Evolutionary conservation across 2,329 filamentous ascomycete species (phyloP).

Genomic region (Ophiostoma australiae): DNA sequence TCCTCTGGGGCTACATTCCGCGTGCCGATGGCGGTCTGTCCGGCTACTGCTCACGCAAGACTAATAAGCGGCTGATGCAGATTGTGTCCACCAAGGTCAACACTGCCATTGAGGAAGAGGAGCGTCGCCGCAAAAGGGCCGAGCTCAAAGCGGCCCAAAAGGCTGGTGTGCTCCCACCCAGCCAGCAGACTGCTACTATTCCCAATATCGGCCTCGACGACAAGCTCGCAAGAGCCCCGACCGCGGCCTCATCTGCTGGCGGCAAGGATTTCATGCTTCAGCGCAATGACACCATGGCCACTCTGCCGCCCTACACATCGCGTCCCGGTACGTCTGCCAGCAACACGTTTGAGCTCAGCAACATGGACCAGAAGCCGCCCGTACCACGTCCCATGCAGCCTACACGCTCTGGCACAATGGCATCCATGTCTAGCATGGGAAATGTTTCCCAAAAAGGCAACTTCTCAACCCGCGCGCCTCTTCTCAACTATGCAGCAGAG

Average conservation of each 20-base stretch:
- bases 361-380: constrained; percentile 49
- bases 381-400: constrained; percentile 40
- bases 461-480: constrained; percentile 33
- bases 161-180: constrained; percentile 47
- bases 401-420: constrained; percentile 36
- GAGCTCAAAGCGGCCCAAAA: constrained; percentile 49
- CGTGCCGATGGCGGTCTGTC: constrained; percentile 71
- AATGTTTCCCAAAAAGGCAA: constrained; percentile 21
- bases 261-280: constrained; percentile 40
- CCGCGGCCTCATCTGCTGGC: background rate
- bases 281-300: constrained; percentile 56
- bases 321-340: constrained; percentile 49
- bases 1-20: constrained; percentile 89
- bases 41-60: constrained; percentile 85
- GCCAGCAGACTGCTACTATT: constrained; percentile 60
- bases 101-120: constrained; percentile 77
- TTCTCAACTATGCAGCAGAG: constrained; percentile 34
- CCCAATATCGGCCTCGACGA: constrained; percentile 47
- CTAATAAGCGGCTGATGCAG: constrained; percentile 75
- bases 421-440: constrained; percentile 26
- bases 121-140: constrained; percentile 52
- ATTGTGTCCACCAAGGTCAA: constrained; percentile 86
- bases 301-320: constrained; percentile 59
- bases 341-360: constrained; percentile 47
- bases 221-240: constrained; percentile 52